A percentile compares a stretch with the other conserved stretches of the same genome.
phyloP scores from a whole-genome alignment of 2,329 filamentous ascomycete species.

The Trichoderma koningiopsis region DNA sequence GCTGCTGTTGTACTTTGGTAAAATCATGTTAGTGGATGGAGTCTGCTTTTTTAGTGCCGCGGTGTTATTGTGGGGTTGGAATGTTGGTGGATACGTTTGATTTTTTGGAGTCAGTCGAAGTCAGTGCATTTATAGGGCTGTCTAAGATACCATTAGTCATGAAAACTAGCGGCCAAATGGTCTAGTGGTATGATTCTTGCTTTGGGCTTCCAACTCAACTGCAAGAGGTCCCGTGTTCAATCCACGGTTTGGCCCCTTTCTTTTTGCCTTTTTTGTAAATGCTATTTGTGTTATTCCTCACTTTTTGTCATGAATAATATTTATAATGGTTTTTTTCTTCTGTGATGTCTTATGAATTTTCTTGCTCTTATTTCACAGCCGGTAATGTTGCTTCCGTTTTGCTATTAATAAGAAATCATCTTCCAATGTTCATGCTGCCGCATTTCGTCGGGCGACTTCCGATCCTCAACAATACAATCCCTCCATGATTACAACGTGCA shows the following conservation, averaged over 20 bases:
- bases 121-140: neutral
- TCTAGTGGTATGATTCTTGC: slow-evolving; percentile 29
- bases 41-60: neutral
- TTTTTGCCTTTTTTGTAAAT: neutral
- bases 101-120: no score
- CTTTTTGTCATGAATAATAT: no score
- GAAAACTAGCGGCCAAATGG: slow-evolving; percentile 24
- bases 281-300: no score
- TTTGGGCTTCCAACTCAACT: slow-evolving; percentile 25
- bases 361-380: neutral
- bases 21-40: neutral
- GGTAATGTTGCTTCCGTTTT: neutral
- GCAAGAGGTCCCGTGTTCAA: slow-evolving; percentile 29
- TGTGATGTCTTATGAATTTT: neutral
- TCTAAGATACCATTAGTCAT: neutral
- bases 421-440: no score
- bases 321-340: neutral
- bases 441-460: neutral
- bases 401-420: no score
- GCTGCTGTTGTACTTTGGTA: neutral
- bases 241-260: slow-evolving; percentile 27
- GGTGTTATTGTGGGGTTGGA: neutral
- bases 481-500: neutral
- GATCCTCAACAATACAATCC: neutral
- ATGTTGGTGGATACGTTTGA: neutral